Evolutionary conservation across 805 yeast genomes (phyloP), one percentile per base, ranked within the genome.

Genomic region (Metschnikowia bowlesiae): DNA sequence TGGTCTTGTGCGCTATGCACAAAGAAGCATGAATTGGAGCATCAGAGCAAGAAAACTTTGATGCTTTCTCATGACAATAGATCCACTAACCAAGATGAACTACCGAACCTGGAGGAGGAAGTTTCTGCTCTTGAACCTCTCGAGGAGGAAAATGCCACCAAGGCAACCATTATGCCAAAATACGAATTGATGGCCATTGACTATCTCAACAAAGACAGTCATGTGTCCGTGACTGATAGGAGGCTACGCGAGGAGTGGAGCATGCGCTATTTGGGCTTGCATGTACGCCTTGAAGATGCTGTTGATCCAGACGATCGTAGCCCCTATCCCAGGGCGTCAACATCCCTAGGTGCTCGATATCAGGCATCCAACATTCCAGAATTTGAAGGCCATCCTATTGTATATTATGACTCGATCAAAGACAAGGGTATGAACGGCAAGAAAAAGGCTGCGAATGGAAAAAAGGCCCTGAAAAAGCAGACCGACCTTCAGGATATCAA

Each of bases 1-100:
- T 91, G 97, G 97, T 79, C 89, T 28, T 90, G 97, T 71, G 91
- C 88, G 30, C 64, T 71, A 5, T 90, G 97, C 69, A 75, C 84
- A n/a, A 79, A 81, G 56, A 76, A 71, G 32, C 77, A 79, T 46
- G 85, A 83, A 43, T 54, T 68, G 32, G 74, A 71, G 49, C 65
- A 71, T 49, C 71, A 68, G 48, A 64, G 65, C 56, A 75, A 64
- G 56, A 67, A 66, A 35, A 65, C 65, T 48, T 51, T 73, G 49
- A 73, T 73, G 77, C 63, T 73, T 40, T 67, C 74, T 11, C 69
- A 67, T 48, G 77, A 73, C 54, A 73, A 73, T 53, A 69, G 72
- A 52, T 64, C 70, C 43, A 65, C 74, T 8, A 73, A 72, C 49
- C 73, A 66, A 43, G 60, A 53, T 6, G 75, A 72, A 53, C 53